These are phyloP conservation scores for Bruguiera hainesii DNA, from an alignment of 441 rosid genomes.

Conservation along the genomic window DNA sequence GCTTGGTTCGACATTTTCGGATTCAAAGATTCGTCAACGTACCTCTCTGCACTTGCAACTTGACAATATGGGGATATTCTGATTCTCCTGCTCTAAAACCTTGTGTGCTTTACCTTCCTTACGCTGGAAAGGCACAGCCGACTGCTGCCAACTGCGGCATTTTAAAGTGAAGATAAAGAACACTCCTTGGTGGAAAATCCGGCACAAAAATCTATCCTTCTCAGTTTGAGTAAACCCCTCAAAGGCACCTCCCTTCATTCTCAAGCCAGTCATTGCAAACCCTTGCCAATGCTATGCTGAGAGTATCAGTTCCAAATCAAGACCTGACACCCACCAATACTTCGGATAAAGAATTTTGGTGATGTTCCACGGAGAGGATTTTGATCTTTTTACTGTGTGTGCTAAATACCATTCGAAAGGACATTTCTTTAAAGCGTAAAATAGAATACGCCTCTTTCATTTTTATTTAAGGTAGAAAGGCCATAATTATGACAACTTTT, in stretches of 20 bases:
- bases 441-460: too few species aligned
- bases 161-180: constrained; percentile 24
- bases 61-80: constrained; percentile 34
- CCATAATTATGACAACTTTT: not conserved
- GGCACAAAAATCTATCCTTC: constrained; percentile 15
- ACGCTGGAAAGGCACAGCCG: constrained; percentile 24
- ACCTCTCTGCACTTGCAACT: constrained; percentile 32
- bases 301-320: constrained; percentile 4
- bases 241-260: constrained; percentile 41
- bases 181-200: constrained; percentile 9
- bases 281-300: constrained; percentile 53
- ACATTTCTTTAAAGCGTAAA: too few species aligned
- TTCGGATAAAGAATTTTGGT: too few species aligned
- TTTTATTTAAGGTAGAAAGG: too few species aligned
- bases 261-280: constrained; percentile 39
- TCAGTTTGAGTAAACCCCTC: constrained; percentile 21
- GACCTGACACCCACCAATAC: too few species aligned
- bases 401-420: too few species aligned
- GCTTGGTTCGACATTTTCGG: constrained; percentile 38
- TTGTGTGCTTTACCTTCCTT: constrained; percentile 19
- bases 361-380: not conserved
- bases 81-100: constrained; percentile 48
- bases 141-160: constrained; percentile 20
- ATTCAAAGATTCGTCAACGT: constrained; percentile 31
- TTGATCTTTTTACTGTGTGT: too few species aligned